Evolutionary conservation across 2,329 filamentous ascomycete species (phyloP), one percentile per base, ranked within the genome.

Genomic region (Sarocladiaceae sp.): DNA sequence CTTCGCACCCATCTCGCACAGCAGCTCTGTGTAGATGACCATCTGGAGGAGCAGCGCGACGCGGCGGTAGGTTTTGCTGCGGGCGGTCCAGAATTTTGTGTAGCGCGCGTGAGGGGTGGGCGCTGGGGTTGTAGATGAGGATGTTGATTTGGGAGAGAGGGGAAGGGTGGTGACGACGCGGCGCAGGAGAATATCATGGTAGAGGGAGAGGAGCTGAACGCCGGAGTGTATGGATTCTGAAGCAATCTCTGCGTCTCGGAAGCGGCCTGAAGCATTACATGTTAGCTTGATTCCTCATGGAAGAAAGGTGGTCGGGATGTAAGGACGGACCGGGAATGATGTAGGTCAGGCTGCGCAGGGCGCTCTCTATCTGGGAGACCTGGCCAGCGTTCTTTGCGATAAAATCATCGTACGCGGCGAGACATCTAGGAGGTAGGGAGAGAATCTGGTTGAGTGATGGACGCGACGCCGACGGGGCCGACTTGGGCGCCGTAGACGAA

Each of bases 1-100:
- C 65, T 95, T 94, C 21, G 90, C 90, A 21, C 85, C 80, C 93
- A 98, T 98, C 63, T 98, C 93, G 77, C 91, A 93, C n/a, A 98
- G 69, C 23, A 98, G 72, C 66, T 98, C 88, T 0, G 90, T 95
- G 60, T 97, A 97, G 53, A 93, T 86, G 20, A 96, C 85, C 67
- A 95, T 85, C 60, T 95, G 88, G 40, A 98, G 70, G 4, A 89
- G 70, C 51, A 90, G 75, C 32, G 91, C 90, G 45, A 94, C 80
- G 47, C 86, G 79, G 47, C 83, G 80, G 64, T 98, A 98, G 9
- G 88, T 72, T 4, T 75, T 70, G 55, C 74, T 80, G 54, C 74
- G 76, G 45, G 72, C 64, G 6, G 76, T 71, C 82, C 82, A 85
- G 62, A 80, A 81, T 45, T 75, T 74, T 10, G 82, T 85, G 63